Evolutionary conservation across 2,329 filamentous ascomycete genomes (phyloP).

Genomic region (Colletotrichum sp.): DNA sequence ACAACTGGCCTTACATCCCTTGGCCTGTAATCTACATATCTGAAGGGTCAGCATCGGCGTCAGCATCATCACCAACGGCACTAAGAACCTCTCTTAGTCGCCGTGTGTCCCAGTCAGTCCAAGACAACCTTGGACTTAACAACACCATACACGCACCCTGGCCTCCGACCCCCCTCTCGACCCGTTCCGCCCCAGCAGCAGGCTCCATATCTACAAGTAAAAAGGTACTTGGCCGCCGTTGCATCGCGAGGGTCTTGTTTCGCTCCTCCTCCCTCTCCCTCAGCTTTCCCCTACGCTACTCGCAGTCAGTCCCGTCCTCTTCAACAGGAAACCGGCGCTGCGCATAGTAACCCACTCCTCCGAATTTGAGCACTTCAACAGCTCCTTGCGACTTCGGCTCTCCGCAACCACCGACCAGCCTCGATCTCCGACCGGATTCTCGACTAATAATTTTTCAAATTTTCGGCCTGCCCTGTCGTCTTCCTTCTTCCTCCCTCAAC

Average conservation of each 20-base stretch:
- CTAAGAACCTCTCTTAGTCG: neutral
- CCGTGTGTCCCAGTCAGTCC: neutral
- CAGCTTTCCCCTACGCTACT: neutral
- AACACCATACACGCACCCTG: neutral
- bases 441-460: neutral
- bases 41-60: neutral
- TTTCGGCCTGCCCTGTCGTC: neutral
- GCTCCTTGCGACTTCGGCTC: constrained; percentile 19
- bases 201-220: constrained; percentile 9
- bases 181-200: neutral
- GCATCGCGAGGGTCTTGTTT: constrained; percentile 9
- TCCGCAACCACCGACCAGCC: constrained; percentile 12
- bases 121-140: neutral
- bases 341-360: neutral
- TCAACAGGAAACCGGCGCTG: constrained; percentile 14
- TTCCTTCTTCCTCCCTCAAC: neutral
- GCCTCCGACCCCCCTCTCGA: neutral
- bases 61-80: neutral
- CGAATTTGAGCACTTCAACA: constrained; percentile 18
- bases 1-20: neutral
- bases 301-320: neutral
- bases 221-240: constrained; percentile 13
- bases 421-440: constrained; percentile 15
- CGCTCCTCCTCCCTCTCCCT: neutral
- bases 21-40: neutral